phyloP scores from a whole-genome alignment of 164 flowering plant genomes.

The Umbilicus rupestris region DNA sequence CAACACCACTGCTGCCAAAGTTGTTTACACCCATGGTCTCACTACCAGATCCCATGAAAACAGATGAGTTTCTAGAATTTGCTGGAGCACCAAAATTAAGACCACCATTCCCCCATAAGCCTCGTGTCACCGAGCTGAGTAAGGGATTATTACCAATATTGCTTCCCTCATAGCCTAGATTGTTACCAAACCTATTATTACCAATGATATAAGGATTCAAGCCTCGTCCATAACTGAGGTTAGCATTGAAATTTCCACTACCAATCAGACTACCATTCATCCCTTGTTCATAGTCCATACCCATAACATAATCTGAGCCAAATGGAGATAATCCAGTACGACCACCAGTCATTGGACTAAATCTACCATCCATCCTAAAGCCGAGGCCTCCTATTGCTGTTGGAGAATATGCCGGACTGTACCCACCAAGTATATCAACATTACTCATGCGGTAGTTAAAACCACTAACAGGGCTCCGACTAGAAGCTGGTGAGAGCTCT shows the following conservation, averaged over 20 bases:
- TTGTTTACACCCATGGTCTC: constrained; percentile 36
- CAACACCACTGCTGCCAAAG: constrained; percentile 30
- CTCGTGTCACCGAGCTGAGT: constrained; percentile 46
- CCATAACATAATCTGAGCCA: constrained; percentile 37
- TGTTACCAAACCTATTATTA: constrained; percentile 39
- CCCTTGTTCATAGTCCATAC: constrained; percentile 36
- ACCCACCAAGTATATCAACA: constrained; percentile 34
- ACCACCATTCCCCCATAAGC: constrained; percentile 70
- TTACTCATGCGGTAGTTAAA: constrained; percentile 42
- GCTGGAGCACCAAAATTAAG: constrained; percentile 31
- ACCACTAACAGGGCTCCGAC: constrained; percentile 37
- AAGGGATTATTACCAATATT: constrained; percentile 52
- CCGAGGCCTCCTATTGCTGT: constrained; percentile 24
- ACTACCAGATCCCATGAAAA: constrained; percentile 45
- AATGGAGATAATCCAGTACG: constrained; percentile 39
- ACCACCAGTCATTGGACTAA: constrained; percentile 32
- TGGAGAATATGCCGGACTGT: constrained; percentile 32
- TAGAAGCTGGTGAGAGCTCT: constrained; percentile 43
- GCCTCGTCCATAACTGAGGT: constrained; percentile 33
- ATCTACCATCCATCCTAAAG: constrained; percentile 37
- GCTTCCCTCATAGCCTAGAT: constrained; percentile 49
- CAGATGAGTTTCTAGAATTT: constrained; percentile 35
- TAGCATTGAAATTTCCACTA: constrained; percentile 26
- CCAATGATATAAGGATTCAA: constrained; percentile 33
- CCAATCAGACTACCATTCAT: constrained; percentile 25